These are phyloP conservation scores for Trichoderma afroharzianum DNA, from an alignment of 2,329 filamentous ascomycete genomes.

Conservation along the genomic window DNA sequence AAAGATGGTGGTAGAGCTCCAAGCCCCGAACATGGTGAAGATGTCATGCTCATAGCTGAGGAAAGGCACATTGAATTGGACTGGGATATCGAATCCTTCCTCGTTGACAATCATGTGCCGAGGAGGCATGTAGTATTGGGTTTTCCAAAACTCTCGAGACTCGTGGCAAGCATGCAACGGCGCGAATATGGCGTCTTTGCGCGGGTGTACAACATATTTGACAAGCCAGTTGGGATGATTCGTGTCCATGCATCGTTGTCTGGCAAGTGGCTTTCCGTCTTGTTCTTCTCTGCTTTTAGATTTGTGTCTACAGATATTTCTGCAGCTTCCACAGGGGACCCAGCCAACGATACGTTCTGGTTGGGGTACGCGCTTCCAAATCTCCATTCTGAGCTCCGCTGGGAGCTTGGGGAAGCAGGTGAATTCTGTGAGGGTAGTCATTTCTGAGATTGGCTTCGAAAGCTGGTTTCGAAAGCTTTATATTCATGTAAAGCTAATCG, in stretches of 20 bases:
- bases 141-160: slow-evolving; percentile 8
- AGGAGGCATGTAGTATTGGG: background rate
- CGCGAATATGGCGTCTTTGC: slow-evolving; percentile 13
- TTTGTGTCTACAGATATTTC: background rate
- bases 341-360: slow-evolving; percentile 14
- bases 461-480: background rate
- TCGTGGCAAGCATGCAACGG: slow-evolving; percentile 15
- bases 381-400: slow-evolving; percentile 2
- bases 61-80: slow-evolving; percentile 8
- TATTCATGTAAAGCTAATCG: background rate
- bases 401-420: background rate
- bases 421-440: slow-evolving; percentile 4
- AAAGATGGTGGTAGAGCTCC: slow-evolving; percentile 11
- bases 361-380: slow-evolving; percentile 11
- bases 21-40: slow-evolving; percentile 16
- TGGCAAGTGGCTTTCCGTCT: background rate
- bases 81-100: background rate
- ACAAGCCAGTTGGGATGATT: slow-evolving; percentile 20
- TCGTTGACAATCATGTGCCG: background rate
- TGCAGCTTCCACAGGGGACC: slow-evolving; percentile 10
- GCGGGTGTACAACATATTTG: slow-evolving; percentile 17
- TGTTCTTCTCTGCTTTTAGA: background rate
- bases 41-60: slow-evolving; percentile 19
- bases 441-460: background rate
- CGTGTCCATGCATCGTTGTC: slow-evolving; percentile 18